phyloP scores from a whole-genome alignment of 257 asterid genomes.

The Solanum ahanhuiri region DNA sequence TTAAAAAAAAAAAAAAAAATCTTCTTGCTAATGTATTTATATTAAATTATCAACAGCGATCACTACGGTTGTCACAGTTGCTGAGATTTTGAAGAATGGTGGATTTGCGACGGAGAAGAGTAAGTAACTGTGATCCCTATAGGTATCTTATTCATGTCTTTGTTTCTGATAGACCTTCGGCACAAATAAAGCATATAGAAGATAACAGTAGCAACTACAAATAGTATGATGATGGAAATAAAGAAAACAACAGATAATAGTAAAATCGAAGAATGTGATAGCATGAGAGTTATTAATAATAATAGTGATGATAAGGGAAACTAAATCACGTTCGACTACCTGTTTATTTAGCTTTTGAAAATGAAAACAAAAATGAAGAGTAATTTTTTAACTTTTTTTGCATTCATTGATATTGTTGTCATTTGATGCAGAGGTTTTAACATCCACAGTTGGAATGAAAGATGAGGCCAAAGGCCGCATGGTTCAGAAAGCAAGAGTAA shows the following conservation, averaged over 20 bases:
- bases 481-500: conserved; percentile 84
- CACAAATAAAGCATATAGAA: not conserved
- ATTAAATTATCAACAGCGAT: conserved; percentile 42
- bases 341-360: not conserved
- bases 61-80: conserved; percentile 83
- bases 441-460: conserved; percentile 82
- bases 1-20: no score
- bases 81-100: conserved; percentile 81
- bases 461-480: conserved; percentile 69
- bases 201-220: not conserved
- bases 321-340: not conserved
- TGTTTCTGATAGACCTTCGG: not conserved
- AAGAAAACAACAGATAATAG: not conserved
- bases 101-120: conserved; percentile 84
- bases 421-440: conserved; percentile 43
- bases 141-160: not conserved
- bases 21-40: not conserved
- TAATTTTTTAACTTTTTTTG: not conserved
- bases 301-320: not conserved
- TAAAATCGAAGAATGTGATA: not conserved
- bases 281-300: not conserved
- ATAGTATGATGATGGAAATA: not conserved
- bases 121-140: conserved; percentile 14
- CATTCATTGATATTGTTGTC: not conserved
- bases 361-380: not conserved